These are phyloP conservation scores for Golubevia pallescens DNA, from an alignment of 1,284 basidiomycete genomes.

Conservation along the genomic window DNA sequence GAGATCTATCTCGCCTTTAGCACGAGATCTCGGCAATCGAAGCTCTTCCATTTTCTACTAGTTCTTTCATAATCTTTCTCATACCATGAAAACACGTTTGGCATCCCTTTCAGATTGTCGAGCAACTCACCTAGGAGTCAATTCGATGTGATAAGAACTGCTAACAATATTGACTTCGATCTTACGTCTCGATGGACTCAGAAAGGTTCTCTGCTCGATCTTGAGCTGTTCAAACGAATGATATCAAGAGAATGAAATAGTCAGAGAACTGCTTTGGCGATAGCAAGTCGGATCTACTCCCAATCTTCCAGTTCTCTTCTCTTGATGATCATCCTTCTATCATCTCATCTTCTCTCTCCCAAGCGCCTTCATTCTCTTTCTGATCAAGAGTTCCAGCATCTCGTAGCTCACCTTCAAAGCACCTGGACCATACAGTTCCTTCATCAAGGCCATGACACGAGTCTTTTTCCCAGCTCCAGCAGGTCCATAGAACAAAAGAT, in stretches of 20 bases:
- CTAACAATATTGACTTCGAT: conserved; percentile 91
- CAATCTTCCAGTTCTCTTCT: neutral
- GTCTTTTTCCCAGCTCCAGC: conserved; percentile 99
- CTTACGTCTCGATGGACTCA: conserved; percentile 92
- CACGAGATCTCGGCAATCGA: too few species aligned
- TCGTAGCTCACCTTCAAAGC: conserved; percentile 81
- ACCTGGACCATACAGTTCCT: conserved; percentile 87
- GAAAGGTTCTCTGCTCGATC: conserved; percentile 95
- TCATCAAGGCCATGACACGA: conserved; percentile 84
- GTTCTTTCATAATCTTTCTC: too few species aligned
- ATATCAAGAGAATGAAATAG: neutral
- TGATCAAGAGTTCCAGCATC: neutral
- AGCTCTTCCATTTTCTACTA: too few species aligned
- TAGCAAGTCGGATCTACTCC: neutral
- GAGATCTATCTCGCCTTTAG: too few species aligned
- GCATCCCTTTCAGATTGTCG: too few species aligned
- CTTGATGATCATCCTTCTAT: neutral
- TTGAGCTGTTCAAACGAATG: conserved; percentile 73
- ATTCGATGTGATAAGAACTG: conserved; percentile 95
- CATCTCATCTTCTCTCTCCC: neutral
- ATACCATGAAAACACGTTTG: too few species aligned
- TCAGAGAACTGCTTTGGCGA: conserved; percentile 18
- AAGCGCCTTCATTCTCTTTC: neutral
- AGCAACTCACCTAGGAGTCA: conserved; percentile 82
- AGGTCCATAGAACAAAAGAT: conserved; percentile 97